These are phyloP conservation scores for Hebeloma cylindrosporum DNA, from an alignment of 768 basidiomycete genomes.

Conservation along the genomic window DNA sequence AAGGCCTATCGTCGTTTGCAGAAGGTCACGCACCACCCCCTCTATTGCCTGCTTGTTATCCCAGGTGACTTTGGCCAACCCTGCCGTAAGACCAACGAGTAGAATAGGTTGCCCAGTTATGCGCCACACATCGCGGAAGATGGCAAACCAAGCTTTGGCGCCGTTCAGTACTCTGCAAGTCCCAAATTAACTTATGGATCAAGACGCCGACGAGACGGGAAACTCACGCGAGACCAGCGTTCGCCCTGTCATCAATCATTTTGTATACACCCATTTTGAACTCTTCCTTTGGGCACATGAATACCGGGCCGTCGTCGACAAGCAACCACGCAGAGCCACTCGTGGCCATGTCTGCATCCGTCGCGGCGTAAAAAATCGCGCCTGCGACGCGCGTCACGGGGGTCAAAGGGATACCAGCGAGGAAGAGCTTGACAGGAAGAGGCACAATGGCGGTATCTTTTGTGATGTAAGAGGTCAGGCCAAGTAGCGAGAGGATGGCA, in stretches of 20 bases:
- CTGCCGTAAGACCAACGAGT: constrained; percentile 18
- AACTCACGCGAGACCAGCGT: constrained; percentile 32
- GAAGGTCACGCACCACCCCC: constrained; percentile 8
- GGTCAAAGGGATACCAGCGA: constrained; percentile 50
- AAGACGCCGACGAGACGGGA: not conserved
- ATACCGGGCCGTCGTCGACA: constrained; percentile 50
- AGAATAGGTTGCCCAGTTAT: constrained; percentile 29
- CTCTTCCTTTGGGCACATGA: constrained; percentile 44
- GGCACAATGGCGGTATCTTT: constrained; percentile 52
- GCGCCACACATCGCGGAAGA: constrained; percentile 30
- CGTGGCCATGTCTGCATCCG: constrained; percentile 42
- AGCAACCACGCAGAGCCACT: constrained; percentile 50
- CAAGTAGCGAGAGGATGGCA: constrained; percentile 2
- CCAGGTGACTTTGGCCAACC: constrained; percentile 30
- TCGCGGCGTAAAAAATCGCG: constrained; percentile 52
- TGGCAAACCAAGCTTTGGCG: constrained; percentile 25
- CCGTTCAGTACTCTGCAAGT: constrained; percentile 26
- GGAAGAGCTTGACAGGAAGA: constrained; percentile 36
- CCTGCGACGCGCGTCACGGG: constrained; percentile 49
- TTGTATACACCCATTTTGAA: constrained; percentile 53
- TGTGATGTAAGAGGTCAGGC: too few species aligned
- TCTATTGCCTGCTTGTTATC: constrained; percentile 25
- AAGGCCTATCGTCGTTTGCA: not conserved
- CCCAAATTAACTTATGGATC: too few species aligned
- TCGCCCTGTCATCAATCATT: constrained; percentile 47